A percentile compares a stretch with the other conserved stretches of the same genome.
Conservation (phyloP, 106 monocot species). For the Amphibolis antarctica region DNA sequence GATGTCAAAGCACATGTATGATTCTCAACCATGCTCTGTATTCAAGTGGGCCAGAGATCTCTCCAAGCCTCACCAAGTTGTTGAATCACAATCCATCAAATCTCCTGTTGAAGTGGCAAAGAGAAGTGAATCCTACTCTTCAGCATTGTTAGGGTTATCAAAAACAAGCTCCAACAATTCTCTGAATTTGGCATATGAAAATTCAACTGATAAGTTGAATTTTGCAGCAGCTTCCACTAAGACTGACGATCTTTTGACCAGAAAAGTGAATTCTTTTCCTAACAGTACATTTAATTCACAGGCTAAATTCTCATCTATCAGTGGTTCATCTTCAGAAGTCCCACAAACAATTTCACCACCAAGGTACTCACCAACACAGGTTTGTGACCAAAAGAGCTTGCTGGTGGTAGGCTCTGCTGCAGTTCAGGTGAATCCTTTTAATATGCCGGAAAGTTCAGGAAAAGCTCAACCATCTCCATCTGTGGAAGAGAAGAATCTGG, state of each 20-base stretch:
- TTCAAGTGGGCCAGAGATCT: conserved; percentile 49
- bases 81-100: conserved; percentile 17
- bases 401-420: conserved; percentile 2
- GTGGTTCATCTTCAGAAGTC: conserved; percentile 6
- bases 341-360: conserved; percentile 8
- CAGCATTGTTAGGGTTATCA: conserved; percentile 8
- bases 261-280: conserved; percentile 5
- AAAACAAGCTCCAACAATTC: conserved; percentile 10
- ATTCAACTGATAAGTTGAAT: conserved; percentile 12
- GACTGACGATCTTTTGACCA: conserved; percentile 5
- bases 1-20: conserved; percentile 10
- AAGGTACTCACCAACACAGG: conserved; percentile 4
- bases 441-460: conserved; percentile 1
- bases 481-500: neutral
- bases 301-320: neutral
- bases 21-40: conserved; percentile 26
- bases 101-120: conserved; percentile 2
- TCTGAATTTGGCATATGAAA: conserved; percentile 9
- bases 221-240: neutral
- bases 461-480: conserved; percentile 14
- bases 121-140: conserved; percentile 9
- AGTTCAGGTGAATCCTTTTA: conserved; percentile 9
- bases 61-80: conserved; percentile 21
- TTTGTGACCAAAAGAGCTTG: conserved; percentile 1
- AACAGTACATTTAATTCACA: conserved; percentile 14